phyloP scores from a whole-genome alignment of 164 flowering plant genomes.

The Kingdonia uniflora region DNA sequence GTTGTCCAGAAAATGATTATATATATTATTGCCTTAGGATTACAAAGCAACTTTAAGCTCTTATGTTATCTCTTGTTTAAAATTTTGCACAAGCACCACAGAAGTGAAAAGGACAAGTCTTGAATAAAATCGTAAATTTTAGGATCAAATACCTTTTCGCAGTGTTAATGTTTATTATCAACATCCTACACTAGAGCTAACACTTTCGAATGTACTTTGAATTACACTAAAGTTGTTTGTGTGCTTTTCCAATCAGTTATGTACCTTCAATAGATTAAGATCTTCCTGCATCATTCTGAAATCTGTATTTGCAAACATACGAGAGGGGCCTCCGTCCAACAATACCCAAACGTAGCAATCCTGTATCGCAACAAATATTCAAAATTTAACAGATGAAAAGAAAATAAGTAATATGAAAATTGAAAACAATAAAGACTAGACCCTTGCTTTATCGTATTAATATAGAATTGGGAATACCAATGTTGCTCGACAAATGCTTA shows the following conservation, averaged over 20 bases:
- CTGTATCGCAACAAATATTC: slow-evolving; percentile 22
- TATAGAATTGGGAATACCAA: slow-evolving; percentile 37
- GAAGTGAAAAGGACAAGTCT: too few relatives aligned
- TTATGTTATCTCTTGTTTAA: too few relatives aligned
- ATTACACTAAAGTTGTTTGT: too few relatives aligned
- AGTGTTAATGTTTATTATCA: too few relatives aligned
- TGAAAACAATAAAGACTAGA: neutral
- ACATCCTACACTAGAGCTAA: too few relatives aligned
- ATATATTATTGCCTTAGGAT: too few relatives aligned
- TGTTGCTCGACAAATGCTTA: slow-evolving; percentile 52
- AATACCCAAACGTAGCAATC: slow-evolving; percentile 63
- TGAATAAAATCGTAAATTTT: too few relatives aligned
- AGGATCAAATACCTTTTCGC: too few relatives aligned
- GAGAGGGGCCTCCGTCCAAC: slow-evolving; percentile 87
- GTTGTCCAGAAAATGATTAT: too few relatives aligned
- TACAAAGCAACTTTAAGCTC: too few relatives aligned
- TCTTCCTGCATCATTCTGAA: slow-evolving; percentile 58
- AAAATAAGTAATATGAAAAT: neutral
- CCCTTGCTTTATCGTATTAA: neutral
- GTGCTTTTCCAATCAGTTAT: neutral
- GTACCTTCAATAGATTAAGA: slow-evolving; percentile 57
- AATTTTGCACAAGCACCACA: too few relatives aligned
- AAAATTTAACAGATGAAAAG: slow-evolving; percentile 4
- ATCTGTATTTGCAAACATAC: slow-evolving; percentile 65
- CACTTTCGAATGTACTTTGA: too few relatives aligned